Conservation (phyloP, 495 filamentous ascomycete species). For the Physcia stellaris region DNA sequence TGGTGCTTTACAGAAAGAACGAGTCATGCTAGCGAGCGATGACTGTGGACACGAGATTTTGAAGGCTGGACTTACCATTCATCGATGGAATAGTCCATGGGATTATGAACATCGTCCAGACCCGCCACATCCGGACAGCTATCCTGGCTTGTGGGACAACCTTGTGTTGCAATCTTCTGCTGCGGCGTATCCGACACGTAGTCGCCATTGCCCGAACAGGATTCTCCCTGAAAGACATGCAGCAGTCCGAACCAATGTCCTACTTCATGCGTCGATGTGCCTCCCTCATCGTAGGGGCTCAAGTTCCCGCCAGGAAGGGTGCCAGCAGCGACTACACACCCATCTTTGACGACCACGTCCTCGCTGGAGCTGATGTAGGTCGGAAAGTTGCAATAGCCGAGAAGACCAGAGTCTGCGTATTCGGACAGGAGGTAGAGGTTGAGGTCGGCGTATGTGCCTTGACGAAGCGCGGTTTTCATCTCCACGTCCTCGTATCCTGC, state of each 20-base stretch:
- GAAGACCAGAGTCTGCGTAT: constrained; percentile 24
- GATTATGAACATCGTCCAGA: constrained; percentile 36
- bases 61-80: constrained; percentile 31
- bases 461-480: constrained; percentile 50
- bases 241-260: constrained; percentile 47
- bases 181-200: constrained; percentile 39
- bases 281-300: constrained; percentile 31
- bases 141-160: constrained; percentile 33
- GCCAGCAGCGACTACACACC: constrained; percentile 37
- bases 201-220: constrained; percentile 33
- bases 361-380: constrained; percentile 6
- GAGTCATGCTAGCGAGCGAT: too few relatives aligned
- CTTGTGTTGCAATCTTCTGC: constrained; percentile 33
- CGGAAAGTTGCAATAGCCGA: constrained; percentile 38
- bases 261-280: constrained; percentile 40
- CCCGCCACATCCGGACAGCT: constrained; percentile 30
- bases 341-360: constrained; percentile 31
- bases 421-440: constrained; percentile 41
- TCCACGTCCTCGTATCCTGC: constrained; percentile 44
- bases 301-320: constrained; percentile 32
- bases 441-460: constrained; percentile 31
- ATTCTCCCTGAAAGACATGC: constrained; percentile 41
- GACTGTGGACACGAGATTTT: too few relatives aligned
- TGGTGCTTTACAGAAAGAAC: too few relatives aligned
- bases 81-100: constrained; percentile 44